phyloP scores from a whole-genome alignment of 2,329 filamentous ascomycete genomes.

The Periconia sp. region DNA sequence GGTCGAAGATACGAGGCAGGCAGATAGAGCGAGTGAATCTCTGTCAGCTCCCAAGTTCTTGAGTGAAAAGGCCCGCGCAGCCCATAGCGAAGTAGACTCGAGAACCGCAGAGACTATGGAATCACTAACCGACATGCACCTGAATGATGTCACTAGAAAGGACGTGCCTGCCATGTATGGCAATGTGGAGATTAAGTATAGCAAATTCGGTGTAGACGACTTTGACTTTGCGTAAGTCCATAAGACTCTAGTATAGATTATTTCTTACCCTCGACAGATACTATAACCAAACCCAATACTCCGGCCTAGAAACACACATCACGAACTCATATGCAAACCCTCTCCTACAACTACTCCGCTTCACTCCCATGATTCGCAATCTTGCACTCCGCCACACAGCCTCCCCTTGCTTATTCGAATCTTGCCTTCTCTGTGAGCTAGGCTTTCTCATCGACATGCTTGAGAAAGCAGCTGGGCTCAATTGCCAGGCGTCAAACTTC shows the following conservation, averaged over 20 bases:
- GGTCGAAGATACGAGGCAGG: constrained; percentile 74
- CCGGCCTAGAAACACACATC: constrained; percentile 94
- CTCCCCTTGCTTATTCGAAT: constrained; percentile 79
- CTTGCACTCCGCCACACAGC: constrained; percentile 87
- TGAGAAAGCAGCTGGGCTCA: constrained; percentile 90
- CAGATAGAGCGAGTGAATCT: constrained; percentile 64
- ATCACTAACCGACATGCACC: constrained; percentile 69
- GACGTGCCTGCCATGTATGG: constrained; percentile 90
- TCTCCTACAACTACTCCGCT: constrained; percentile 87
- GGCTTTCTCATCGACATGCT: constrained; percentile 98
- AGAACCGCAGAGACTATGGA: constrained; percentile 63
- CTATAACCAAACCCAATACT: constrained; percentile 92
- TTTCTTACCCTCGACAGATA: constrained; percentile 62
- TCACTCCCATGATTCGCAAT: constrained; percentile 87
- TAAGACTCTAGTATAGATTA: too few species aligned
- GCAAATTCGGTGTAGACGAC: constrained; percentile 98
- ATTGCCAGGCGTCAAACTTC: constrained; percentile 95
- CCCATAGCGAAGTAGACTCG: constrained; percentile 35
- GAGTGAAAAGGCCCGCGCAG: constrained; percentile 86
- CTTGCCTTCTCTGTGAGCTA: constrained; percentile 89
- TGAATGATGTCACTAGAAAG: constrained; percentile 74
- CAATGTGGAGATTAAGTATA: constrained; percentile 97
- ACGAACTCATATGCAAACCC: constrained; percentile 96
- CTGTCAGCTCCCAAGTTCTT: constrained; percentile 86
- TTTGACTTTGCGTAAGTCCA: constrained; percentile 93